Evolutionary conservation across 148 eudicot species (phyloP), one percentile per base, ranked within the genome.

Genomic region (Cornus florida): DNA sequence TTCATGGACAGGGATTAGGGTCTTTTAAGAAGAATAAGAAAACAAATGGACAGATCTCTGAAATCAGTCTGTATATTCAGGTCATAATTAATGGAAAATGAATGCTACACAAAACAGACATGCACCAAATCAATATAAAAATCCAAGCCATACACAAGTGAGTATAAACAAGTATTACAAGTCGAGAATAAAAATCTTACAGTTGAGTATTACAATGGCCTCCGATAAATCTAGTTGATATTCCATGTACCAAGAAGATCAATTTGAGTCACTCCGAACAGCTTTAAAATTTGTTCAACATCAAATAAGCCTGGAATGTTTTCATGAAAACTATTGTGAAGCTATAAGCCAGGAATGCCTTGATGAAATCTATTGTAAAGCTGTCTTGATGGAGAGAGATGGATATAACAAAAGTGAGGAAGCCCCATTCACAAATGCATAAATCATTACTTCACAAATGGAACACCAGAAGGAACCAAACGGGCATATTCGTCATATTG

Each of bases 401-500:
- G 17, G 22, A 10, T 23, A 77, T 80, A 11, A 7, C 53, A 5
- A 48, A 11, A 48, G 53, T 11, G 12, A 48, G 53, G 53, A 48
- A 48, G 53, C 53, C 9, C 7, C 12, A 11, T 9, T 13, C 35
- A 24, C 8, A 24, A n/a, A 60, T 38, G 2, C 32, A 43, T 43
- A 43, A 6, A 43, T 43, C 28, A 8, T 46, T 24, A 89, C 79
- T 91, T 83, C 75, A 95, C 92, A 84, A 95, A 92, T n/a, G 98
- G 97, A 73, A 93, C 67, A 20, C 98, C 98, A 73, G 97, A 93
- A 76, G 88, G 83, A 70, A 92, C 91, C 83, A 72, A 83, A 67
- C 69, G 70, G 19, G 94, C 91, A 86, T 93, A 95, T 35, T 87
- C 91, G 6, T 75, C 93, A 70, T 95, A 95, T 23, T 87, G 83